phyloP scores from a whole-genome alignment of 495 filamentous ascomycete species.

The Penicillium crystallinum region DNA sequence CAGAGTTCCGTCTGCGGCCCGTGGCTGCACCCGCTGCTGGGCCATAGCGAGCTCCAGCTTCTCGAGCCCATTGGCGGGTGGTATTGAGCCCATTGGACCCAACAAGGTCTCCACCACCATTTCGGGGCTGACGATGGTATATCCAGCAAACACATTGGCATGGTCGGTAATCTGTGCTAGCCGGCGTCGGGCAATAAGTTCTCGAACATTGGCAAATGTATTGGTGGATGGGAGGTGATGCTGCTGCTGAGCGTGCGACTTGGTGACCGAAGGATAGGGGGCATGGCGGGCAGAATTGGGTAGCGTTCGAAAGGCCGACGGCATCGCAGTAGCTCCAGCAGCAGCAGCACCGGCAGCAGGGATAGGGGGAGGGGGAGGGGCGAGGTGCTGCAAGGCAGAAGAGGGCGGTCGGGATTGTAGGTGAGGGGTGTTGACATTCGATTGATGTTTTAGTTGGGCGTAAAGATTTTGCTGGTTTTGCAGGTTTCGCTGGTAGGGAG shows the following conservation, averaged over 20 bases:
- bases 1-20: constrained; percentile 39
- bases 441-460: constrained; percentile 17
- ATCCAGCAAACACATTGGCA: constrained; percentile 46
- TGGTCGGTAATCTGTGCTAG: constrained; percentile 48
- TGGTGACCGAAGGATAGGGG: constrained; percentile 39
- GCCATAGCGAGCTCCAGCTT: constrained; percentile 47
- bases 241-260: constrained; percentile 36
- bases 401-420: constrained; percentile 31
- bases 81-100: constrained; percentile 45
- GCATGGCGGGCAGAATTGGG: constrained; percentile 42
- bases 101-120: constrained; percentile 44
- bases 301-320: constrained; percentile 46
- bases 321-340: constrained; percentile 45
- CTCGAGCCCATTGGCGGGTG: constrained; percentile 40
- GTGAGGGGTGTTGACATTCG: constrained; percentile 25
- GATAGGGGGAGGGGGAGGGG: constrained; percentile 31
- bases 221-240: constrained; percentile 38
- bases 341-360: constrained; percentile 28
- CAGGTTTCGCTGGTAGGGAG: constrained; percentile 20
- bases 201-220: constrained; percentile 47
- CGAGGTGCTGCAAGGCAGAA: constrained; percentile 37
- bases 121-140: constrained; percentile 45
- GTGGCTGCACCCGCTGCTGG: constrained; percentile 44
- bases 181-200: constrained; percentile 46
- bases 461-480: constrained; percentile 28